phyloP scores from a whole-genome alignment of 1,139 yeast species.

The Suhomyces yuchorum region DNA sequence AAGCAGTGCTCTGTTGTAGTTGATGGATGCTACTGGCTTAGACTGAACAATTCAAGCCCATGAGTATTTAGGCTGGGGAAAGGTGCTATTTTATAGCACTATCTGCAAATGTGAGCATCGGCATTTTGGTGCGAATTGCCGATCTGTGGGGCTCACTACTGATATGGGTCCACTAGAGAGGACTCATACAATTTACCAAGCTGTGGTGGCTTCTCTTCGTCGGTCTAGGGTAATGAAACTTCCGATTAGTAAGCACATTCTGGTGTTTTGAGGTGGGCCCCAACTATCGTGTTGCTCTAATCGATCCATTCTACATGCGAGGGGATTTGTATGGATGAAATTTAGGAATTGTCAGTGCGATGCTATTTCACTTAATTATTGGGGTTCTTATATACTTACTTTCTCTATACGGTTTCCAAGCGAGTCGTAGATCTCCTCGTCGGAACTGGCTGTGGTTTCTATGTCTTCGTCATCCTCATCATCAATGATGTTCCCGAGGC shows the following conservation, averaged over 20 bases:
- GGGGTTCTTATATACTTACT: not conserved
- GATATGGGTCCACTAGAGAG: too few relatives aligned
- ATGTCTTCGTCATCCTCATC: not conserved
- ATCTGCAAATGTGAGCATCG: not conserved
- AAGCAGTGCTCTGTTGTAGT: too few relatives aligned
- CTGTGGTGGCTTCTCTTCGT: too few relatives aligned
- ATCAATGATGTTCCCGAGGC: constrained; percentile 13
- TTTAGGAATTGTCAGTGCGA: too few relatives aligned
- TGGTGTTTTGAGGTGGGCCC: too few relatives aligned
- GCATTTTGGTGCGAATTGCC: constrained; percentile 1
- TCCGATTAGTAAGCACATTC: too few relatives aligned
- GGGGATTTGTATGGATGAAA: too few relatives aligned
- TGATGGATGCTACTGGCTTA: not conserved
- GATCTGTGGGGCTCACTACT: constrained; percentile 1
- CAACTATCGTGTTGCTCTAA: too few relatives aligned
- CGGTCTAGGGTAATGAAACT: too few relatives aligned
- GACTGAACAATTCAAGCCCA: not conserved
- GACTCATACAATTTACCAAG: too few relatives aligned
- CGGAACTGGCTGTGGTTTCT: constrained; percentile 6
- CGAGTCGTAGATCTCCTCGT: constrained; percentile 7
- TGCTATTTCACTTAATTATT: not conserved
- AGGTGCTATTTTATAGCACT: not conserved
- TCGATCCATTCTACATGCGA: too few relatives aligned
- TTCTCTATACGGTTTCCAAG: constrained; percentile 9
- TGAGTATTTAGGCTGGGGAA: not conserved